Evolutionary conservation across 2,329 filamentous ascomycete genomes (phyloP), one percentile per base, ranked within the genome.

Genomic region (Aspergillus calidoustus): DNA sequence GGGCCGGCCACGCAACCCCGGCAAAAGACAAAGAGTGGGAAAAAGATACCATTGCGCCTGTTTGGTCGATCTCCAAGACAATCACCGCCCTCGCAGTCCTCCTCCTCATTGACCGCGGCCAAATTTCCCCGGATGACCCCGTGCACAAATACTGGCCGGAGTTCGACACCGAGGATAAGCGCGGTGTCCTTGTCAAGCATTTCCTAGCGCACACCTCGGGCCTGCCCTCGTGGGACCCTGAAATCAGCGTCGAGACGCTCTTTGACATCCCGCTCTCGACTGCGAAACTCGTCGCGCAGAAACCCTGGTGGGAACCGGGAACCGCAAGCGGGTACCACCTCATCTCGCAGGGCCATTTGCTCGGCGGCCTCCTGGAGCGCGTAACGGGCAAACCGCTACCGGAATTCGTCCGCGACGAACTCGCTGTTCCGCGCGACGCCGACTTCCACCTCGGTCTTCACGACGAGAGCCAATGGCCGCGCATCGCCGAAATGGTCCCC

Each of bases 111-210:
- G 75, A 80, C 50, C 76, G 79, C 4, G 79, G 78, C 3, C 62
- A 76, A 0, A 59, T 83, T 0, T 69, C 76, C 57, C 66, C 73
- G 1, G 62, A 77, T 49, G 79, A 73, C 13, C 74, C 74, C 2
- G 77, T 83, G 1, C 64, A 76, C 1, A 70, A 74, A 44, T 79
- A 82, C 70, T 83, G 81, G 81, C 81, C 81, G 1, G 81, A 82
- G 49, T 82, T 82, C 58, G 78, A 70, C 0, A 71, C 64, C 13
- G 77, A 79, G 22, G 80, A 78, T 43, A 81, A 82, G 52, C 69
- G 78, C 44, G 65, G 76, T 15, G 67, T 82, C 48, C 63, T 74
- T 11, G 75, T 82, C 6, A 71, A 74, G 1, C 80, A 82, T 61
- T 15, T 81, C 2, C 68, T 82, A 13, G 74, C 74, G 1, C 81